Conservation (phyloP, 2,329 filamentous ascomycete species). For the Neonectria faginata region DNA sequence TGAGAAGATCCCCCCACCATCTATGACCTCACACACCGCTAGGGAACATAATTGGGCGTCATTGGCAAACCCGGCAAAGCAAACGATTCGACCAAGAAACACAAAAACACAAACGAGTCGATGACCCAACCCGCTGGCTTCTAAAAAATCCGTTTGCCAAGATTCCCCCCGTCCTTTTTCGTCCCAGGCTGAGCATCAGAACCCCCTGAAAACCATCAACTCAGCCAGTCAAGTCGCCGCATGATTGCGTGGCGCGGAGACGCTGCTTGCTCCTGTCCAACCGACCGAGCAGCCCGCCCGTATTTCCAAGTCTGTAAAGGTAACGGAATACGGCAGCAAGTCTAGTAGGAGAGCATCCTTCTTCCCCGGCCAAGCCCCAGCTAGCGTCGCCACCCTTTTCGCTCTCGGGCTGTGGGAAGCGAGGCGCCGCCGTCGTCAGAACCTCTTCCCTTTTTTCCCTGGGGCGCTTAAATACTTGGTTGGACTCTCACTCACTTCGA, state of each 20-base stretch:
- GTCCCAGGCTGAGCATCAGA: too few species aligned
- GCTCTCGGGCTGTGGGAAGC: background rate
- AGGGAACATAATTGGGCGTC: constrained; percentile 5
- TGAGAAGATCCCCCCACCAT: constrained; percentile 13
- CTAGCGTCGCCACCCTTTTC: constrained; percentile 11
- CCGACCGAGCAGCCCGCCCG: too few species aligned
- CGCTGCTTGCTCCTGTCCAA: background rate
- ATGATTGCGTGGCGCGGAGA: constrained; percentile 26
- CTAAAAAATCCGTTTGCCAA: constrained; percentile 8
- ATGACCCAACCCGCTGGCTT: background rate
- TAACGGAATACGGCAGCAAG: background rate
- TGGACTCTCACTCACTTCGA: too few species aligned
- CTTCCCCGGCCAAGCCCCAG: constrained; percentile 4
- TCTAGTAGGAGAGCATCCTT: background rate
- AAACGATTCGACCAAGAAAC: constrained; percentile 6
- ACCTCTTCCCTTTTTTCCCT: background rate
- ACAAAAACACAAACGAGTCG: background rate
- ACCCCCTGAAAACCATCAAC: constrained; percentile 1
- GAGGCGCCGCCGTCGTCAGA: background rate
- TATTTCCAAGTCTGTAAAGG: background rate
- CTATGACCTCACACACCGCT: constrained; percentile 40
- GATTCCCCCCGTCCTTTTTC: constrained; percentile 4
- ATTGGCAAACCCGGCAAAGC: background rate
- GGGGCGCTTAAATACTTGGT: background rate
- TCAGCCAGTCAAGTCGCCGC: constrained; percentile 13